Conservation (phyloP, 192 early-diverging fungal species). For the Coemansia sp. region DNA sequence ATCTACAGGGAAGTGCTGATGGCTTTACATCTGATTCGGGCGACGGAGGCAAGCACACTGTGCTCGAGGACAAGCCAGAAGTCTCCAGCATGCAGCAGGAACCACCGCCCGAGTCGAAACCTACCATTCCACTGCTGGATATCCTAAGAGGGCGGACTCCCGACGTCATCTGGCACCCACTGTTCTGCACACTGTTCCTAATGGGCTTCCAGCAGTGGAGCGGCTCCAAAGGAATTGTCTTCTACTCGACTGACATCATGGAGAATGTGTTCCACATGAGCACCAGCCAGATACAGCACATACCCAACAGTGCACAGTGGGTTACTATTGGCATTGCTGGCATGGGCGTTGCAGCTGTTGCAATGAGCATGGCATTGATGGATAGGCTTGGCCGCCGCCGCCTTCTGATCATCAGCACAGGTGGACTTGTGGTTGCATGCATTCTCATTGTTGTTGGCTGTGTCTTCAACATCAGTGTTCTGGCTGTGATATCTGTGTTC, state of each 20-base stretch:
- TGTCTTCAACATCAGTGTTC: slow-evolving; percentile 19
- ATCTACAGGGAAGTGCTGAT: no score
- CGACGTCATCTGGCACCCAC: slow-evolving; percentile 50
- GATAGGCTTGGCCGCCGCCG: slow-evolving; percentile 64
- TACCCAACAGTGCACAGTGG: slow-evolving; percentile 39
- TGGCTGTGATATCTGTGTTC: slow-evolving; percentile 56
- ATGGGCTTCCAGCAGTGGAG: slow-evolving; percentile 77
- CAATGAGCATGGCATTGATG: slow-evolving; percentile 49
- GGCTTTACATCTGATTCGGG: slow-evolving; percentile 1
- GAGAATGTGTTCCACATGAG: slow-evolving; percentile 48
- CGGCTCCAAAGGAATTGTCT: slow-evolving; percentile 77
- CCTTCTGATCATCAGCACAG: slow-evolving; percentile 57
- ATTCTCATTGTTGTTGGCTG: slow-evolving; percentile 56
- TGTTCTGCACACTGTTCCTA: slow-evolving; percentile 59
- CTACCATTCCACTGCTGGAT: slow-evolving; percentile 9
- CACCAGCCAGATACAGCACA: slow-evolving; percentile 28
- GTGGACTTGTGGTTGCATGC: slow-evolving; percentile 52
- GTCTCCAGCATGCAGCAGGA: neutral
- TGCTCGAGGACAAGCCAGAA: neutral
- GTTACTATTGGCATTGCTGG: slow-evolving; percentile 38
- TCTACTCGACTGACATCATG: slow-evolving; percentile 78
- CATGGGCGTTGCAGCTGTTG: slow-evolving; percentile 24
- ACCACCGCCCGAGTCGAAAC: neutral
- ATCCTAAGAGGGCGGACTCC: slow-evolving; percentile 44
- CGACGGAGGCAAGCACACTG: neutral